These are phyloP conservation scores for Aspergillus alliaceus DNA, from an alignment of 2,329 filamentous ascomycete species.

Conservation along the genomic window DNA sequence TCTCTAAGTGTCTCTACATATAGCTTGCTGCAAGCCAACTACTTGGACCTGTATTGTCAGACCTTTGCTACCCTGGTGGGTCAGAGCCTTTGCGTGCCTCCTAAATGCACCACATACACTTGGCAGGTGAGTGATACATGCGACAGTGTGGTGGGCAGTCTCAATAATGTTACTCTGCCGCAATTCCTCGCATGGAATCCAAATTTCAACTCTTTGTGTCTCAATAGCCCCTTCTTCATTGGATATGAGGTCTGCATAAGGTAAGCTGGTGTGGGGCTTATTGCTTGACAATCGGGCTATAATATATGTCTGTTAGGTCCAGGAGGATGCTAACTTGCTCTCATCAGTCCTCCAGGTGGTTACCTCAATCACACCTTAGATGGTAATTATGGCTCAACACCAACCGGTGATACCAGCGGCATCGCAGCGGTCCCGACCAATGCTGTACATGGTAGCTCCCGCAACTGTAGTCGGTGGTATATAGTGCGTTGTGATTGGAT, in stretches of 20 bases:
- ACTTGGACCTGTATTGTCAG: neutral
- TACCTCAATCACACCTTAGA: neutral
- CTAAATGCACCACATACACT: neutral
- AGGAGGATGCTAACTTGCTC: no score
- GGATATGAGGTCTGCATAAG: neutral
- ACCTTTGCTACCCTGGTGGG: neutral
- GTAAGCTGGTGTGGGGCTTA: neutral
- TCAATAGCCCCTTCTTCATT: neutral
- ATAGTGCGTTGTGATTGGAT: neutral
- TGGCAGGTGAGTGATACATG: neutral
- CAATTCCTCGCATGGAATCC: neutral
- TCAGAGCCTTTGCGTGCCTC: neutral
- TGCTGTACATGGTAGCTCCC: conserved; percentile 4
- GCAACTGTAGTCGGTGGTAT: conserved; percentile 11
- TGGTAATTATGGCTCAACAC: neutral
- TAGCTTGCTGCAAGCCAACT: neutral
- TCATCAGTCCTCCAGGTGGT: neutral
- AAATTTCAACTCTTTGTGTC: neutral
- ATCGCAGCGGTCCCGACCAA: conserved; percentile 1
- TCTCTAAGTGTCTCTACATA: neutral
- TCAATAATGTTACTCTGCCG: neutral
- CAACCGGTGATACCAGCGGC: neutral
- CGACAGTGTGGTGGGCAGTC: neutral
- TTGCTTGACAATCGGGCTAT: neutral
- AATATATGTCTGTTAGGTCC: no score